These are phyloP conservation scores for Aspergillus spinulosporus DNA, from an alignment of 2,329 filamentous ascomycete species.

Conservation along the genomic window DNA sequence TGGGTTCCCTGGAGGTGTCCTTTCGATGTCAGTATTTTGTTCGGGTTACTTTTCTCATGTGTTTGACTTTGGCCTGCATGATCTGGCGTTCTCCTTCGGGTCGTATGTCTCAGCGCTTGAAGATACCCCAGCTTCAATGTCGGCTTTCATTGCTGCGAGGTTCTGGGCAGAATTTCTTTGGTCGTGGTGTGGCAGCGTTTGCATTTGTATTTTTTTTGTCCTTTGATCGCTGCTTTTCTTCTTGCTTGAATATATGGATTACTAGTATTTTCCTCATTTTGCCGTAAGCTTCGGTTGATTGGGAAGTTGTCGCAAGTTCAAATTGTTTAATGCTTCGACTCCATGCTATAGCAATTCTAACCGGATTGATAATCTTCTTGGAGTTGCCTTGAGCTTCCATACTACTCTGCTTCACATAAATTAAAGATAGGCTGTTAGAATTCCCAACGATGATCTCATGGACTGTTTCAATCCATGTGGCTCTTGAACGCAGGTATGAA, in stretches of 20 bases:
- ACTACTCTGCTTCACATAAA: background rate
- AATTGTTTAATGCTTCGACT: background rate
- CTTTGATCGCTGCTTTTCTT: background rate
- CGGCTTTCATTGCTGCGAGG: slow-evolving; percentile 22
- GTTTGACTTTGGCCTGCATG: slow-evolving; percentile 26
- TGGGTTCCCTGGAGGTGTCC: slow-evolving; percentile 25
- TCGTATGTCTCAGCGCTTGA: slow-evolving; percentile 36
- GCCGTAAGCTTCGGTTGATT: background rate
- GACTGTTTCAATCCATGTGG: background rate
- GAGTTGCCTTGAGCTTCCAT: too few species aligned
- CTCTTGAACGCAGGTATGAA: background rate
- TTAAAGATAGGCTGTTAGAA: background rate
- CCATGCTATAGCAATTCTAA: background rate
- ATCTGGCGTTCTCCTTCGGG: slow-evolving; percentile 31
- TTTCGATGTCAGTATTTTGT: slow-evolving; percentile 20
- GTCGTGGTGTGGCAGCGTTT: slow-evolving; percentile 26
- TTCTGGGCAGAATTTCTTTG: slow-evolving; percentile 27
- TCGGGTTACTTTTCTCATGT: slow-evolving; percentile 19
- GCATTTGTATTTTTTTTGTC: slow-evolving; percentile 1
- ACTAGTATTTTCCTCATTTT: background rate
- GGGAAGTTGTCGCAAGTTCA: background rate
- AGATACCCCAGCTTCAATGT: slow-evolving; percentile 36
- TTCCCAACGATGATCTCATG: slow-evolving; percentile 21
- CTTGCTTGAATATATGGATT: background rate
- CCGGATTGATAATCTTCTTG: background rate